phyloP scores from a whole-genome alignment of 2,329 filamentous ascomycete species.

The Cladosporium halotolerans region DNA sequence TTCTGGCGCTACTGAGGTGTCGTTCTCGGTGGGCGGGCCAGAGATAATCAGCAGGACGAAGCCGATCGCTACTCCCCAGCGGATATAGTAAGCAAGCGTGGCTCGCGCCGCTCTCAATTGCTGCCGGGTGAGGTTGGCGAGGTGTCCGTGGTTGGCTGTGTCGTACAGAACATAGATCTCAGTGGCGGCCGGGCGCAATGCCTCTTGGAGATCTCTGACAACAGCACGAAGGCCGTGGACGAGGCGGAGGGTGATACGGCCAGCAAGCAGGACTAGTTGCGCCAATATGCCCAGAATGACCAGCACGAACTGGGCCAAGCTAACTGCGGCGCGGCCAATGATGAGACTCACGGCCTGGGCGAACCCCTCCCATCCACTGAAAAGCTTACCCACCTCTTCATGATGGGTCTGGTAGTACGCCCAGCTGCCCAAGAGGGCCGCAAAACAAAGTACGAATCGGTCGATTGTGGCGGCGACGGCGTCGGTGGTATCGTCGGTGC shows the following conservation, averaged over 20 bases:
- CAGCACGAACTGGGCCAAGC: not conserved
- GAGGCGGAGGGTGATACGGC: too few relatives aligned
- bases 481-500: not conserved
- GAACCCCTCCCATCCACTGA: not conserved
- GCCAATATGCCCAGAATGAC: not conserved
- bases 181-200: too few relatives aligned
- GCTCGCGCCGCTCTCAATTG: not conserved
- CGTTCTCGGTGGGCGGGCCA: not conserved
- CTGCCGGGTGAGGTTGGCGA: not conserved
- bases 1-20: not conserved
- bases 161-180: not conserved
- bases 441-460: not conserved
- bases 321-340: not conserved
- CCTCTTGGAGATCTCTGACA: too few relatives aligned
- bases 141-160: not conserved
- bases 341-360: not conserved
- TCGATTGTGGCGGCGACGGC: not conserved
- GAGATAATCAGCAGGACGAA: not conserved
- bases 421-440: not conserved
- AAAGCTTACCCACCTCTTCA: not conserved
- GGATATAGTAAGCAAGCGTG: not conserved
- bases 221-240: too few relatives aligned
- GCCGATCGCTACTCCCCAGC: not conserved
- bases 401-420: not conserved
- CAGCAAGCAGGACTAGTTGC: not conserved